A percentile compares a stretch with the other conserved stretches of the same genome.
phyloP scores from a whole-genome alignment of 441 rosid species.

The Gossypium davidsonii region DNA sequence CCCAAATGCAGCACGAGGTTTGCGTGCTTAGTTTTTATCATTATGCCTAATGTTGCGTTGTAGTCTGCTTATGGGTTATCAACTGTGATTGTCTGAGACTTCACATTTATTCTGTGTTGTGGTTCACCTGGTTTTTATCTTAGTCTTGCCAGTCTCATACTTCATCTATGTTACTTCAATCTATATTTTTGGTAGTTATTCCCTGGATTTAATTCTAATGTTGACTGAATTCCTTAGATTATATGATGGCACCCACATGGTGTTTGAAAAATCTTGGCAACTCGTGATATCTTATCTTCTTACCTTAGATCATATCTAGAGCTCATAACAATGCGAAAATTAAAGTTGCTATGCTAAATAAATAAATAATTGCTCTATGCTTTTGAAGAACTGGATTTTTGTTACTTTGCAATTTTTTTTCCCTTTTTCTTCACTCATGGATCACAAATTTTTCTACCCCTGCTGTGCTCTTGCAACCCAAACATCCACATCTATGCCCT shows the following conservation, averaged over 20 bases:
- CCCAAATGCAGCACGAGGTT: constrained; percentile 80
- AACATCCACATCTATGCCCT: neutral
- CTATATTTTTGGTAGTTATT: neutral
- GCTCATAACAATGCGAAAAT: neutral
- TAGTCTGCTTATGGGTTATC: neutral
- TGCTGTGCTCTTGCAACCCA: neutral
- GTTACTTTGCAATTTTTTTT: neutral
- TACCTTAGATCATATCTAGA: neutral
- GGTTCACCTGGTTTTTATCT: neutral
- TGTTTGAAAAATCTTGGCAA: neutral
- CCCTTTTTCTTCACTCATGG: neutral
- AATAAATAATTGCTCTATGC: neutral
- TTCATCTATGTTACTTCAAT: neutral
- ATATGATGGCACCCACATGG: neutral
- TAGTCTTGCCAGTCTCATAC: neutral
- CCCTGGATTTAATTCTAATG: neutral
- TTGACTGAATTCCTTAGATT: neutral
- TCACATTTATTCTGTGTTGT: neutral
- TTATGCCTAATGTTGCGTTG: neutral
- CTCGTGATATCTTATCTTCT: neutral
- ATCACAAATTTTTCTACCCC: neutral
- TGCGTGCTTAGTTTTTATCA: constrained; percentile 4
- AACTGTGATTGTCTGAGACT: neutral
- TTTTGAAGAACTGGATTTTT: neutral
- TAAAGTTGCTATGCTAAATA: neutral